Evolutionary conservation across 1,284 basidiomycete species (phyloP).

Genomic region (Pisolithus thermaeus): DNA sequence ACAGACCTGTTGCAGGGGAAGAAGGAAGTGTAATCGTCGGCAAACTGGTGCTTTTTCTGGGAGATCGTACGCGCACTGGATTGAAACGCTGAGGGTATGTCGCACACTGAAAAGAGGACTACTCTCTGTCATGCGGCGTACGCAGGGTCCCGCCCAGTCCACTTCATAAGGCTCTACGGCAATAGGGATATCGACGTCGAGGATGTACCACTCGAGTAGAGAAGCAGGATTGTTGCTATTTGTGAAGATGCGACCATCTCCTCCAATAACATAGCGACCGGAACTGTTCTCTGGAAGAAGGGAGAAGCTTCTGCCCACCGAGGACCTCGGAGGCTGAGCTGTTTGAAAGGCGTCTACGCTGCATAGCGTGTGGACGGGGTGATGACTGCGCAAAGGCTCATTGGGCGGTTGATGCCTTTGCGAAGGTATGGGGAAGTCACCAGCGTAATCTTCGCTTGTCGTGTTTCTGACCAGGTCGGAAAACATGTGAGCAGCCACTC

Average conservation of each 20-base stretch:
- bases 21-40: constrained; percentile 36
- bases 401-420: constrained; percentile 55
- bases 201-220: constrained; percentile 51
- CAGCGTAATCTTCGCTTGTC: constrained; percentile 34
- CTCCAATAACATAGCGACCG: constrained; percentile 41
- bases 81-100: constrained; percentile 48
- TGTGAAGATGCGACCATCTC: constrained; percentile 41
- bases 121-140: constrained; percentile 39
- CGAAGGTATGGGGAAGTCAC: constrained; percentile 51
- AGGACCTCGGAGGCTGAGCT: constrained; percentile 18
- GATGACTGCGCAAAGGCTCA: constrained; percentile 46
- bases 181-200: constrained; percentile 53
- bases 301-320: constrained; percentile 42
- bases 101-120: constrained; percentile 54
- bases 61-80: constrained; percentile 50
- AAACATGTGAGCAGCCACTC: background rate
- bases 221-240: background rate
- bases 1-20: constrained; percentile 54
- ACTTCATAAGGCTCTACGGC: constrained; percentile 20
- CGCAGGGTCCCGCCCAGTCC: constrained; percentile 41
- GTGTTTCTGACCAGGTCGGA: constrained; percentile 31
- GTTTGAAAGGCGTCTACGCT: constrained; percentile 42
- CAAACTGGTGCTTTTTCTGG: constrained; percentile 28
- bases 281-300: constrained; percentile 42
- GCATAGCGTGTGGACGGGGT: constrained; percentile 48